Conservation (phyloP, 495 filamentous ascomycete genomes). For the Talaromyces borbonicus region DNA sequence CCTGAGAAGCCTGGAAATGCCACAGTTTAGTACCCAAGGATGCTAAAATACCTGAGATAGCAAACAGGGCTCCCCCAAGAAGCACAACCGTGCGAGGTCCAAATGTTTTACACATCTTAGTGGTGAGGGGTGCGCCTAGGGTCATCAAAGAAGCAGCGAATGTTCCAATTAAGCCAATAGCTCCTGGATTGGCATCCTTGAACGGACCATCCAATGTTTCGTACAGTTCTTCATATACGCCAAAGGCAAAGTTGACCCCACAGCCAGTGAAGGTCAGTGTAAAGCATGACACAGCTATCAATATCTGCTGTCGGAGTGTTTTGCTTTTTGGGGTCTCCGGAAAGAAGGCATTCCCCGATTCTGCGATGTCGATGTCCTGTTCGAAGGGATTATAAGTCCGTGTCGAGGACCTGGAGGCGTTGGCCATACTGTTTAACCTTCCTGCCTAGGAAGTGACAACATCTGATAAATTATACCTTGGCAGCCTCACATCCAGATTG, state of each 20-base stretch:
- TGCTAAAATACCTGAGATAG: constrained; percentile 20
- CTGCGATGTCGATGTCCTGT: too few relatives aligned
- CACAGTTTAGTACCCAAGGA: constrained; percentile 23
- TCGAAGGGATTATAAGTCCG: too few relatives aligned
- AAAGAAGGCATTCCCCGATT: too few relatives aligned
- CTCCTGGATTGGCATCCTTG: constrained; percentile 25
- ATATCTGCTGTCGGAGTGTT: too few relatives aligned
- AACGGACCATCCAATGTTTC: constrained; percentile 31
- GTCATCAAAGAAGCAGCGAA: constrained; percentile 35
- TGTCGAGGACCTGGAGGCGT: too few relatives aligned
- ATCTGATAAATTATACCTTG: too few relatives aligned
- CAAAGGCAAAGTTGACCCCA: constrained; percentile 36
- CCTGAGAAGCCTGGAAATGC: constrained; percentile 4
- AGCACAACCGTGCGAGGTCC: constrained; percentile 21
- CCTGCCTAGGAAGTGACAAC: too few relatives aligned
- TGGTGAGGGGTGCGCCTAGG: constrained; percentile 29
- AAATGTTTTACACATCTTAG: constrained; percentile 27
- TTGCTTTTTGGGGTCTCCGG: too few relatives aligned
- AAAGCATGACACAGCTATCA: too few relatives aligned
- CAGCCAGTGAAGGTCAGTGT: constrained; percentile 34
- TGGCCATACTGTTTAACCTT: too few relatives aligned
- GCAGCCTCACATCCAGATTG: too few relatives aligned
- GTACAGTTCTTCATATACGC: constrained; percentile 37
- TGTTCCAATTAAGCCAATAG: constrained; percentile 36
- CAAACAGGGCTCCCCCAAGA: constrained; percentile 21